These are phyloP conservation scores for Neotropicomus parvogracilis DNA, from an alignment of 1,284 basidiomycete genomes.

Conservation along the genomic window DNA sequence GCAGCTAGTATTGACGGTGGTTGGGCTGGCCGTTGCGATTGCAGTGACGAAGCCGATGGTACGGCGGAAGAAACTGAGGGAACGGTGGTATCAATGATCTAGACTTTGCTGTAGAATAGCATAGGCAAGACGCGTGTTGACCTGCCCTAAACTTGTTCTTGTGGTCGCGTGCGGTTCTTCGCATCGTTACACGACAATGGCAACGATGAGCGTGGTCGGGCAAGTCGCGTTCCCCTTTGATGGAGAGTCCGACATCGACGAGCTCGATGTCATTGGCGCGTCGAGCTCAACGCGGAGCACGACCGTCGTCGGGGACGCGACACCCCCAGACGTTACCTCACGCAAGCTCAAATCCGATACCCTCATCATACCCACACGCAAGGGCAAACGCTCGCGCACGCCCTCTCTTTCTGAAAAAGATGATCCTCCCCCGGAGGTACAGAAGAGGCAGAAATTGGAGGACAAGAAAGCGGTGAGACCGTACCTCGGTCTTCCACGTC, in stretches of 20 bases:
- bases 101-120: not conserved
- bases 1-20: conserved; percentile 84
- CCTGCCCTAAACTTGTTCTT: conserved; percentile 20
- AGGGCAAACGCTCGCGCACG: conserved; percentile 21
- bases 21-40: conserved; percentile 70
- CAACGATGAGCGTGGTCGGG: not conserved
- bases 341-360: conserved; percentile 1
- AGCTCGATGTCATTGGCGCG: conserved; percentile 28
- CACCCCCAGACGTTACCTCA: conserved; percentile 16
- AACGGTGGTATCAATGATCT: conserved; percentile 58
- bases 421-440: not conserved
- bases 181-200: not conserved
- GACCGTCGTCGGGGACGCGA: conserved; percentile 30
- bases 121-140: conserved; percentile 10
- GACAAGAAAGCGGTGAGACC: conserved; percentile 39
- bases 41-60: conserved; percentile 76
- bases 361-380: conserved; percentile 13
- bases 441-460: conserved; percentile 37
- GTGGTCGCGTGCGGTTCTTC: not conserved
- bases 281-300: conserved; percentile 29
- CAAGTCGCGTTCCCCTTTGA: conserved; percentile 10
- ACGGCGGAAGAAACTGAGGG: conserved; percentile 55
- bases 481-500: not conserved
- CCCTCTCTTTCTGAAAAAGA: conserved; percentile 7
- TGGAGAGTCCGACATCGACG: conserved; percentile 22